Conservation (phyloP, 2,329 filamentous ascomycete species). For the Calonectria pseudoreteaudii region DNA sequence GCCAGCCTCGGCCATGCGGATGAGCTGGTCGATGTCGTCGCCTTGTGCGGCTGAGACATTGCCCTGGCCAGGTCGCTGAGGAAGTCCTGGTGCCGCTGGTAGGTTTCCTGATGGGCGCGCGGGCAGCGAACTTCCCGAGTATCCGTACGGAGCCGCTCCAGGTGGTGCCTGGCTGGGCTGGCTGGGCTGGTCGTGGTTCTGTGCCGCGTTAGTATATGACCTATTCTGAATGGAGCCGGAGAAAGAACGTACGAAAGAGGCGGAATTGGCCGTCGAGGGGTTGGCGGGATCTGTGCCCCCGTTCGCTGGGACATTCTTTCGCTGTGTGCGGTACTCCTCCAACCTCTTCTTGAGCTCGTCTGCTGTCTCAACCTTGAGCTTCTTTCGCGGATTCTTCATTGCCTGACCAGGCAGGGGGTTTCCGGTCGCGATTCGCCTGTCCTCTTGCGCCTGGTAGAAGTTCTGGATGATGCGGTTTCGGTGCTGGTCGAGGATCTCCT, state of each 20-base stretch:
- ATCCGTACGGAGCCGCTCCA: conserved; percentile 44
- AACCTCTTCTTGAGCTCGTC: conserved; percentile 85
- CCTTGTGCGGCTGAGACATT: conserved; percentile 48
- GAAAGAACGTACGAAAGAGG: conserved; percentile 67
- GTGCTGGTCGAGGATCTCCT: conserved; percentile 85
- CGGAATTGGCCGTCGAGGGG: conserved; percentile 59
- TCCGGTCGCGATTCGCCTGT: conserved; percentile 83
- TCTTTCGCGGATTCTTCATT: conserved; percentile 75
- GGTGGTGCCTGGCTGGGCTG: conserved; percentile 38
- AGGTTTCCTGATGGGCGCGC: conserved; percentile 56
- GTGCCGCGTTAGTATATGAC: conserved; percentile 46
- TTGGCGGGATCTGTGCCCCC: conserved; percentile 55
- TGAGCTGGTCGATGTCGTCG: conserved; percentile 75
- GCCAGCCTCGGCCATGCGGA: conserved; percentile 73
- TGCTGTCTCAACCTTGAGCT: conserved; percentile 78
- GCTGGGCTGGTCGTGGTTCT: conserved; percentile 41
- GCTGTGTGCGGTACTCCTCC: conserved; percentile 79
- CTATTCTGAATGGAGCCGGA: too few relatives aligned
- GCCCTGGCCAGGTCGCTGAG: conserved; percentile 56
- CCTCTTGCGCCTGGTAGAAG: conserved; percentile 87
- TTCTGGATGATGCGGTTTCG: conserved; percentile 87
- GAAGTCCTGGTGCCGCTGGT: conserved; percentile 55
- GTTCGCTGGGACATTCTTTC: conserved; percentile 66
- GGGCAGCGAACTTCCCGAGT: conserved; percentile 58
- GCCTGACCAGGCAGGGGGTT: conserved; percentile 80